phyloP scores from a whole-genome alignment of 2,329 filamentous ascomycete species.

The Lanzia echinophila region DNA sequence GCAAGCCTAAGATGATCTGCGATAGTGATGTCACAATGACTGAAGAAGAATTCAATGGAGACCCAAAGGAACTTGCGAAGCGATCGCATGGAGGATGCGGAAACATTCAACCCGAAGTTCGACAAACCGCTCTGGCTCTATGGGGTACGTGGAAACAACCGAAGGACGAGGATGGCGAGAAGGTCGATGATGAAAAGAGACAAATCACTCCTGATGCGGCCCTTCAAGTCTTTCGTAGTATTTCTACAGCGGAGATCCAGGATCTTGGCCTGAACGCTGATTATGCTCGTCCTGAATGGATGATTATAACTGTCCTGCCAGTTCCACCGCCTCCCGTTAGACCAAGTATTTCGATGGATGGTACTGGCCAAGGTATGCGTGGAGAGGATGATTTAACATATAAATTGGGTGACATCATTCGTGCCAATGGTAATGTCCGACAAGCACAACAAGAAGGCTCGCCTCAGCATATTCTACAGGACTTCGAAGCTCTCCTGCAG shows the following conservation, averaged over 20 bases:
- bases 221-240: conserved; percentile 78
- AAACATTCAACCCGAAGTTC: conserved; percentile 80
- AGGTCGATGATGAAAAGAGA: conserved; percentile 69
- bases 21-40: conserved; percentile 68
- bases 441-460: conserved; percentile 88
- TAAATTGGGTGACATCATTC: conserved; percentile 97
- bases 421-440: conserved; percentile 90
- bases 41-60: conserved; percentile 60
- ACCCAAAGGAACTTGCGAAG: conserved; percentile 44
- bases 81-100: conserved; percentile 82
- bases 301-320: conserved; percentile 90
- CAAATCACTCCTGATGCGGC: conserved; percentile 78
- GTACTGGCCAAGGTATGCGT: conserved; percentile 82
- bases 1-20: conserved; percentile 81
- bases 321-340: conserved; percentile 94
- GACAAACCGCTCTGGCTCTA: conserved; percentile 78
- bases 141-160: conserved; percentile 66
- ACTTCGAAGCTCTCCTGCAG: conserved; percentile 88
- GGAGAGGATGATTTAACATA: conserved; percentile 99
- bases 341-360: conserved; percentile 95
- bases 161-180: conserved; percentile 66
- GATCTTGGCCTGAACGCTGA: conserved; percentile 90
- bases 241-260: conserved; percentile 71
- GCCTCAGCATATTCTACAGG: conserved; percentile 80
- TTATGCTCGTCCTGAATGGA: conserved; percentile 96